phyloP scores from a whole-genome alignment of 148 eudicot genomes.

The Diospyros kaki region DNA sequence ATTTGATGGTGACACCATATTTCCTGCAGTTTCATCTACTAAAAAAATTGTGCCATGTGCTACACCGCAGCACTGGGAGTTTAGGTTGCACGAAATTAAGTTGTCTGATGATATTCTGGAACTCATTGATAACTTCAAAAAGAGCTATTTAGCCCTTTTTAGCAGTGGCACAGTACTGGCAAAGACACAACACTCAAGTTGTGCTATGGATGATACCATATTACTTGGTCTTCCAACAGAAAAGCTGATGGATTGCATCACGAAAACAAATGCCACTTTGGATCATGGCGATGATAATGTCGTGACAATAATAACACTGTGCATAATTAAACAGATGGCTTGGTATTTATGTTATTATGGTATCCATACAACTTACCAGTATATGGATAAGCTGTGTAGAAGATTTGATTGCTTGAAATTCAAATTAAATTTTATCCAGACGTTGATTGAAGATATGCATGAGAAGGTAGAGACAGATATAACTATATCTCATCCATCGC shows the following conservation, averaged over 20 bases:
- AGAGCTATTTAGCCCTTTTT: conserved; percentile 36
- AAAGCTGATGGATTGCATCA: conserved; percentile 35
- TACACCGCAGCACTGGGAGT: conserved; percentile 29
- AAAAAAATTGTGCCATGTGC: conserved; percentile 26
- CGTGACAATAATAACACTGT: conserved; percentile 30
- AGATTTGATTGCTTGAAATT: conserved; percentile 29
- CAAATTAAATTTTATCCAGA: conserved; percentile 36
- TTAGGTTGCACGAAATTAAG: conserved; percentile 37
- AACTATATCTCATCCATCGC: conserved; percentile 48
- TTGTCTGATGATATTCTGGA: conserved; percentile 42
- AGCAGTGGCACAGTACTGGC: conserved; percentile 28
- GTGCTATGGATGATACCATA: conserved; percentile 23
- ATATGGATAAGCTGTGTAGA: conserved; percentile 31
- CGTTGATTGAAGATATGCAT: conserved; percentile 40
- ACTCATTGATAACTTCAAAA: conserved; percentile 34
- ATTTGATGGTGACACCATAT: conserved; percentile 22
- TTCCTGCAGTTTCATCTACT: conserved; percentile 20
- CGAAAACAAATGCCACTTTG: conserved; percentile 15
- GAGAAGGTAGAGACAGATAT: conserved; percentile 38
- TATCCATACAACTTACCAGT: conserved; percentile 38
- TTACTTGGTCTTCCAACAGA: conserved; percentile 47
- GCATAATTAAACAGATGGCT: conserved; percentile 63
- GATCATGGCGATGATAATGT: conserved; percentile 23
- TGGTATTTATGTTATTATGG: conserved; percentile 67
- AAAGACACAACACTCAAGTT: conserved; percentile 16